Evolutionary conservation across 2,329 filamentous ascomycete species (phyloP), one percentile per base, ranked within the genome.

Genomic region (Escovopsis sp.): DNA sequence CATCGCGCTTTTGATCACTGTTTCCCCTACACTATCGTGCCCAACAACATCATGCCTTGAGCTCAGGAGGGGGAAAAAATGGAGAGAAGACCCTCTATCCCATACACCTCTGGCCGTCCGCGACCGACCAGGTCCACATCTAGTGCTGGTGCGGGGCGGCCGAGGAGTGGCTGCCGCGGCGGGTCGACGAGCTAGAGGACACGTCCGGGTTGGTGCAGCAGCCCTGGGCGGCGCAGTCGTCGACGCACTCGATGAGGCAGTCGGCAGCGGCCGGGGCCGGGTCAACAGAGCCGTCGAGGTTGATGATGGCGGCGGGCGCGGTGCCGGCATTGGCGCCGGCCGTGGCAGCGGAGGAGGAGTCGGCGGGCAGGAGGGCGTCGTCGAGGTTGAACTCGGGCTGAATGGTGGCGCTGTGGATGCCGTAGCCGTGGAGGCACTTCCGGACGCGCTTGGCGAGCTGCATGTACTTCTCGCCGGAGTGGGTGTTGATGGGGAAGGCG

Each of bases 391-490:
- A 98, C 56, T 98, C 90, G 5, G 90, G 90, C 58, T 98, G 90
- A 47, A 98, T 96, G 11, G 90, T 98, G 26, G 86, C 88, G 27
- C 83, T 92, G 62, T 98, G 90, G 44, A 98, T 96, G 37, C 90
- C 88, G 48, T 93, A 94, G 26, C 76, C 87, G 56, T 98, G 90
- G 3, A 98, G 74, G 50, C 90, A 98, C 50, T 78, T 78, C 33
- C 87, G 72, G 14, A 92, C 82, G 38, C 80, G 76, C 39, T 75
- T 76, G 15, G 88, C 85, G 27, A 98, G 70, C 43, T 78, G 71
- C 88, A 98, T 98, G 61, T 96, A 98, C 49, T 79, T 76, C 50
- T 72, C 70, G 28, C 72, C 74, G 29, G 79, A 79, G 46, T 86
- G 75, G 33, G 81, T 82, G 51, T 86, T 79, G 55, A 93, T 86